Base-by-base conservation (phyloP, 1,284 basidiomycete species). In the Leccinum pachyderme region DNA sequence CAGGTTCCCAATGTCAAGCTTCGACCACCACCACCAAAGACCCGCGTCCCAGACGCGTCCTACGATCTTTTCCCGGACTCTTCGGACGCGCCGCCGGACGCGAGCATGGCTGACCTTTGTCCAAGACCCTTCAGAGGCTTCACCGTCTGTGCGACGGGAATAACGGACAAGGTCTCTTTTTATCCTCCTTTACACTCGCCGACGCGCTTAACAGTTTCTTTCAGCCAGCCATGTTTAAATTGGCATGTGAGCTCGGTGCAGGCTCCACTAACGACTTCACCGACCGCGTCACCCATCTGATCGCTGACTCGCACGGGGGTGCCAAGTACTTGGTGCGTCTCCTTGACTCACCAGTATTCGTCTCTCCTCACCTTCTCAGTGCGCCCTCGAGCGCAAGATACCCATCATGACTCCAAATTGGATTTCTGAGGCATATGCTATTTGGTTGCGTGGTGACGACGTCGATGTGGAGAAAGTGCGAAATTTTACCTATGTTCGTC, bases 1-100 rank as follows among this genome's bases (percentile, higher is more conserved):
- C 56, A 89, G 87, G 86, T 90, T 7, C 87, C 88, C 2, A 86
- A 86, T 72, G 88, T 90, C 55, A 89, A 85, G 60, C 78, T 90
- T 58, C 81, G 86, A 18, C 85, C 89, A 6, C 81, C 83, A n/a
- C 51, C 0, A 22, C 52, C 52, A 0, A 53, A 45, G 37, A 31
- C 18, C 11, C 37, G 41, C 11, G 60, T 53, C n/a, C 54, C 4
- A 0, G 53, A 59, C 57, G 57, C 52, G 61, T 49, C 60, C 29
- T 63, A 43, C 35, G 64, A 61, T 41, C 54, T 7, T 22, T 61
- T 61, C 48, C 72, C 71, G 6, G 68, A 71, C 56, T 60, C 64
- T 22, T 39, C 37, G 6, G 37, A 39, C 5, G 71, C 72, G 58
- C 63, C 71, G 41, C 65, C 70, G 44, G 73, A 70, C 60, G 67